A percentile compares a stretch with the other conserved stretches of the same genome.
Conservation (phyloP, 345 rosid genomes). For the Mangifera indica region DNA sequence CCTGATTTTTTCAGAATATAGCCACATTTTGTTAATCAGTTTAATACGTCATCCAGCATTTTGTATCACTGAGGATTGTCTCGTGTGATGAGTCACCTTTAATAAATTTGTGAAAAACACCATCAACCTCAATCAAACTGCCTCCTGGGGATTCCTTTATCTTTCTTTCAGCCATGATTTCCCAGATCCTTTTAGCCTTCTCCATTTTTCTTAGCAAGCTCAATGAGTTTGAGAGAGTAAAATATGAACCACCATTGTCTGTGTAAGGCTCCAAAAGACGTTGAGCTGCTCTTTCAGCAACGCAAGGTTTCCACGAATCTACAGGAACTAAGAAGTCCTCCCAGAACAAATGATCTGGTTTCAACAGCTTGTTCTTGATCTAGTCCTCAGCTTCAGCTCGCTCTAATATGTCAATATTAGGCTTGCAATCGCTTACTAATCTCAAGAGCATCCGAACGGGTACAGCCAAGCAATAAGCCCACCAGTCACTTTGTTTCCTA, state of each 20-base stretch:
- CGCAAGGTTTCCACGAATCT: conserved; percentile 26
- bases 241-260: conserved; percentile 20
- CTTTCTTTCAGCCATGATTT: conserved; percentile 21
- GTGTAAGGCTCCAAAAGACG: conserved; percentile 27
- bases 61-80: no score
- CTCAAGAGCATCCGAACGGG: conserved; percentile 22
- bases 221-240: conserved; percentile 22
- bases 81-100: no score
- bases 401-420: conserved; percentile 13
- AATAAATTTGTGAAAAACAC: no score
- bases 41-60: no score
- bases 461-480: conserved; percentile 18
- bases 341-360: conserved; percentile 19
- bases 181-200: conserved; percentile 16
- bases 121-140: no score
- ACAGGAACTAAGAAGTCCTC: conserved; percentile 29
- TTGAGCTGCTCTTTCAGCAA: conserved; percentile 27
- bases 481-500: conserved; percentile 26
- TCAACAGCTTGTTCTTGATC: conserved; percentile 21
- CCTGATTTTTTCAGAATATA: no score
- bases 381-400: conserved; percentile 24
- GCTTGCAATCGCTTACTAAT: conserved; percentile 25
- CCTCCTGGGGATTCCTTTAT: conserved; percentile 17
- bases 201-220: conserved; percentile 16
- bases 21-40: no score